These are phyloP conservation scores for Globisporangium lucens DNA, from an alignment of 352 stramenopile genomes.

Conservation along the genomic window DNA sequence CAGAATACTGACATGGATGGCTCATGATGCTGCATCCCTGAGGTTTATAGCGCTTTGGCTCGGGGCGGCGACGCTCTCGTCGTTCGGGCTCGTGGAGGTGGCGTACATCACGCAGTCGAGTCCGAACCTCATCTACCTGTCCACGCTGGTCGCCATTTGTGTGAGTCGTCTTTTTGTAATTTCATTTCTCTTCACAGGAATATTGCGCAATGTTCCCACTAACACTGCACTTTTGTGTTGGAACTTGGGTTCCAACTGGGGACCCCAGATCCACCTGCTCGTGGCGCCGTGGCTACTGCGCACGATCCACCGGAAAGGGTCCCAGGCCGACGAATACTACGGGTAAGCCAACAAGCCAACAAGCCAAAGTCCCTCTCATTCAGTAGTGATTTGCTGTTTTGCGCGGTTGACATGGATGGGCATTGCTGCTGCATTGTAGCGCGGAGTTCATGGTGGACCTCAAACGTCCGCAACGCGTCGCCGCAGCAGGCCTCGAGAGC, in stretches of 20 bases:
- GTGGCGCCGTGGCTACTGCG: conserved; percentile 56
- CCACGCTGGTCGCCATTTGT: conserved; percentile 49
- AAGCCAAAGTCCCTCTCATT: neutral
- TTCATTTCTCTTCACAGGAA: neutral
- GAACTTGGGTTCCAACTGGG: neutral
- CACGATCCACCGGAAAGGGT: conserved; percentile 67
- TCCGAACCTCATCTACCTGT: conserved; percentile 64
- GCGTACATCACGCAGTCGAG: conserved; percentile 46
- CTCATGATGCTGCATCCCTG: neutral
- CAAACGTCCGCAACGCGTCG: conserved; percentile 18
- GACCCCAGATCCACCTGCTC: conserved; percentile 49
- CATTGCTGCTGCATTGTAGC: conserved; percentile 14
- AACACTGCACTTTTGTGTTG: neutral
- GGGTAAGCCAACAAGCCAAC: conserved; percentile 22
- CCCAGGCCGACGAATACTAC: conserved; percentile 66
- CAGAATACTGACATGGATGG: neutral
- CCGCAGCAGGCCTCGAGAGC: conserved; percentile 4
- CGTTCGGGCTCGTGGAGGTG: conserved; percentile 63
- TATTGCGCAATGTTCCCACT: neutral
- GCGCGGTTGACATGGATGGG: neutral
- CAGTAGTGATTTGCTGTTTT: neutral
- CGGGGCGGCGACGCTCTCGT: conserved; percentile 42
- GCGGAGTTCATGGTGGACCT: conserved; percentile 63
- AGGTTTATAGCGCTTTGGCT: conserved; percentile 56
- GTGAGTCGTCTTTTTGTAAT: conserved; percentile 27